These are phyloP conservation scores for Ceratocystis papillata DNA, from an alignment of 2,329 filamentous ascomycete genomes.

Conservation along the genomic window DNA sequence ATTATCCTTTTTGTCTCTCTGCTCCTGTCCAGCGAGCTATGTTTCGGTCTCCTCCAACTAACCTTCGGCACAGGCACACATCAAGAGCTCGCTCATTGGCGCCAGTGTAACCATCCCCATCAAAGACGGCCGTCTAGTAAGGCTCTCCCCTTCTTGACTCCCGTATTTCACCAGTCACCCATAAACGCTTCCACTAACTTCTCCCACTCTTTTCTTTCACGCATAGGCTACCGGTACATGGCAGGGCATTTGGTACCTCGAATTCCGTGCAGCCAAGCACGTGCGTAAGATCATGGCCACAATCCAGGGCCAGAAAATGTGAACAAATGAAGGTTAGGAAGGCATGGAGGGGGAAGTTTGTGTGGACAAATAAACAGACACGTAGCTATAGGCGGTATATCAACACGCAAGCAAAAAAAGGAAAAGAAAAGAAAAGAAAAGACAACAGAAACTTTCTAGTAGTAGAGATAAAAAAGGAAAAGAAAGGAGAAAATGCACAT, in stretches of 20 bases:
- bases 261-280: conserved; percentile 71
- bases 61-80: conserved; percentile 56
- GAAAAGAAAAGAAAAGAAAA: conserved; percentile 7
- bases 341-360: conserved; percentile 49
- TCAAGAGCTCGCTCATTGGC: conserved; percentile 82
- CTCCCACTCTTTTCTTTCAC: neutral
- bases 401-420: neutral
- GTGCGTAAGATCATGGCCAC: conserved; percentile 77
- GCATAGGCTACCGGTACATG: conserved; percentile 53
- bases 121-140: conserved; percentile 64
- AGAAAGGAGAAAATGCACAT: neutral
- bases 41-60: neutral
- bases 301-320: conserved; percentile 72
- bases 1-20: conserved; percentile 13
- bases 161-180: neutral
- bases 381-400: neutral
- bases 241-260: conserved; percentile 90
- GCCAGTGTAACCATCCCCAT: conserved; percentile 88
- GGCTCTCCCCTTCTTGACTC: conserved; percentile 27
- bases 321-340: conserved; percentile 25
- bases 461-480: neutral
- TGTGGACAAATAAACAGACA: neutral
- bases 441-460: conserved; percentile 1
- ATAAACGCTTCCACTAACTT: neutral
- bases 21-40: neutral